phyloP scores from a whole-genome alignment of 176 grass and related monocot genomes.

The Dendrocalamus sinicus region DNA sequence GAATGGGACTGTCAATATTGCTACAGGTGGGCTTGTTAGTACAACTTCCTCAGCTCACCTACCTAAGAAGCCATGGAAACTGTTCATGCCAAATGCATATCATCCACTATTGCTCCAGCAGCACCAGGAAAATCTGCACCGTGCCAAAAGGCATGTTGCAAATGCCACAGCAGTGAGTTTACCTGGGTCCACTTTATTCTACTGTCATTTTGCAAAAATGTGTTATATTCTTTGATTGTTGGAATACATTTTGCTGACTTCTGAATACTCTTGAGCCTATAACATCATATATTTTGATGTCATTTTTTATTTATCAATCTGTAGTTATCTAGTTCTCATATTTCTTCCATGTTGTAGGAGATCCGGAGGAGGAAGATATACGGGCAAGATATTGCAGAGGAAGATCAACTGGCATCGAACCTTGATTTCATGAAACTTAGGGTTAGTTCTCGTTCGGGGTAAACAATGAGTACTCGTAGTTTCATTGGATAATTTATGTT shows the following conservation, averaged over 20 bases:
- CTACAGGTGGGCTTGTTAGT: constrained; percentile 32
- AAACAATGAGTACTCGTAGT: constrained; percentile 17
- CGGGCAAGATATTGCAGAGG: constrained; percentile 56
- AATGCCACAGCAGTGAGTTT: constrained; percentile 64
- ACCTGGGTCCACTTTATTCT: constrained; percentile 16
- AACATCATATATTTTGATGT: constrained; percentile 2
- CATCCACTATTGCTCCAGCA: constrained; percentile 73
- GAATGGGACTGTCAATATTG: constrained; percentile 23
- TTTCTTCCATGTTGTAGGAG: constrained; percentile 57
- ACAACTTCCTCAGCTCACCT: constrained; percentile 33
- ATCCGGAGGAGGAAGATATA: constrained; percentile 74
- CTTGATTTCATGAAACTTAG: constrained; percentile 62
- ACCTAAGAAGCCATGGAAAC: constrained; percentile 59
- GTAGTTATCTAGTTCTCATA: constrained; percentile 22
- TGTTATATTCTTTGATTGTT: constrained; percentile 14
- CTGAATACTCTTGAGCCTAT: not conserved
- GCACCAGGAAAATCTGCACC: constrained; percentile 59
- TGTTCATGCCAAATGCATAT: constrained; percentile 75
- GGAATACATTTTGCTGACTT: constrained; percentile 8
- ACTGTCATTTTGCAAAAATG: not conserved
- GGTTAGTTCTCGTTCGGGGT: constrained; percentile 49
- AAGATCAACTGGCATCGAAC: constrained; percentile 50
- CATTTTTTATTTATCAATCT: constrained; percentile 13
- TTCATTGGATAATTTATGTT: constrained; percentile 41
- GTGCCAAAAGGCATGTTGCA: constrained; percentile 65